These are phyloP conservation scores for Dalbergia cochinchinensis DNA, from an alignment of 306 rosid species.

Conservation along the genomic window DNA sequence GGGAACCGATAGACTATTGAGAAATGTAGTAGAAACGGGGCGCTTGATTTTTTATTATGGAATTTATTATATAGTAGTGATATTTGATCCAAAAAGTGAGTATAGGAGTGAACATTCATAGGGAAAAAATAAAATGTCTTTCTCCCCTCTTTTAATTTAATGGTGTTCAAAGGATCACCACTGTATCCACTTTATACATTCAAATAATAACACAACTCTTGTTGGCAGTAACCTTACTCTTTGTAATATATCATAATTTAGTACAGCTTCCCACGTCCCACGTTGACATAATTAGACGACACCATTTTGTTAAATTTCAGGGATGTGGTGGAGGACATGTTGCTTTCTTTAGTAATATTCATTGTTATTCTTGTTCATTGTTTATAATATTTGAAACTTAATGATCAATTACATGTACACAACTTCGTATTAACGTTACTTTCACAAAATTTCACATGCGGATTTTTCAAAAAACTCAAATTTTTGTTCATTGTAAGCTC, in stretches of 20 bases:
- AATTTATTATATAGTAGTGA: background rate
- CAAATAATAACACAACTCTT: too few relatives aligned
- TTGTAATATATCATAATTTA: background rate
- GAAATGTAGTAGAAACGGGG: background rate
- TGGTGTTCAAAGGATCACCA: too few relatives aligned
- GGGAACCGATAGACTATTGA: background rate
- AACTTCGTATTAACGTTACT: background rate
- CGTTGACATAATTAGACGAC: background rate
- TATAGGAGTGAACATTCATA: too few relatives aligned
- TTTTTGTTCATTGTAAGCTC: background rate
- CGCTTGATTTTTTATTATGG: background rate
- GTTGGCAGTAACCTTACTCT: background rate
- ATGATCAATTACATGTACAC: background rate
- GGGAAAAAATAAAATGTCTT: too few relatives aligned
- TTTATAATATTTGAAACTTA: background rate
- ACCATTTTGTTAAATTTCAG: background rate
- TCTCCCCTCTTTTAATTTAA: too few relatives aligned
- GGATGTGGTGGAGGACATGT: background rate
- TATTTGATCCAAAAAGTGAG: too few relatives aligned
- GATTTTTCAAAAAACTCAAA: background rate
- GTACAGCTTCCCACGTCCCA: constrained; percentile 24
- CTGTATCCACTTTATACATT: too few relatives aligned
- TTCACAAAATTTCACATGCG: background rate
- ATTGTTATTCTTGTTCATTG: background rate
- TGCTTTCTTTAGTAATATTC: background rate